Evolutionary conservation across 2,329 filamentous ascomycete genomes (phyloP).

Genomic region (Botrytis cinerea): DNA sequence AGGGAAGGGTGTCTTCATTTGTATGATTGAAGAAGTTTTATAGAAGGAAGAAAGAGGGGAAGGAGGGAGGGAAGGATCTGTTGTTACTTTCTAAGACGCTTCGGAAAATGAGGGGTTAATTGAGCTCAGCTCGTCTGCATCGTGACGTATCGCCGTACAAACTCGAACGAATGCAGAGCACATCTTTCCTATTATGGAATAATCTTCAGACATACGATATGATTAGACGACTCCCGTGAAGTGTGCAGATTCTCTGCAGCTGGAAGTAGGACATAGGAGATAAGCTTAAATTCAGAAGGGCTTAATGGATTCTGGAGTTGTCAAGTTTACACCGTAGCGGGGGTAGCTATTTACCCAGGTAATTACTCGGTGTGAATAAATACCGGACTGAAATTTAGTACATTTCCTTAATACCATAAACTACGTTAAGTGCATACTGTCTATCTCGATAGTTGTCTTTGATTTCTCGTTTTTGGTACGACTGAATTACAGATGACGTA

Average conservation of each 20-base stretch:
- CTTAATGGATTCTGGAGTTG: background rate
- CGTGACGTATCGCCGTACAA: constrained; percentile 3
- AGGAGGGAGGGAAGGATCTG: background rate
- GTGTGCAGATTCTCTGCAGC: background rate
- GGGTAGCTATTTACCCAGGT: background rate
- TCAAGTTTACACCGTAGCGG: background rate
- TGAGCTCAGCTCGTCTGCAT: background rate
- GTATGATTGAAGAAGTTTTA: background rate
- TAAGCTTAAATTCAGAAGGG: background rate
- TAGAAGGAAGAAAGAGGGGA: background rate
- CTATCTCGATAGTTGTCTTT: no score
- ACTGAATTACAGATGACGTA: no score
- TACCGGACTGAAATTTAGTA: background rate
- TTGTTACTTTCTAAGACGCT: constrained; percentile 1
- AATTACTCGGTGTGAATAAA: background rate
- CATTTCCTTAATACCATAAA: background rate
- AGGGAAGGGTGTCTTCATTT: constrained; percentile 11
- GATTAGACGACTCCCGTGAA: background rate
- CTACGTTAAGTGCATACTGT: background rate
- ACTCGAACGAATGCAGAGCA: background rate
- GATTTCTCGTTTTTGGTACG: no score
- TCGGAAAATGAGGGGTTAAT: background rate
- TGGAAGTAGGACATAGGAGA: background rate
- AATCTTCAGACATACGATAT: background rate
- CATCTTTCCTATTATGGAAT: background rate